These are phyloP conservation scores for Scheffersomyces lignicola DNA, from an alignment of 1,139 yeast species.

Conservation along the genomic window DNA sequence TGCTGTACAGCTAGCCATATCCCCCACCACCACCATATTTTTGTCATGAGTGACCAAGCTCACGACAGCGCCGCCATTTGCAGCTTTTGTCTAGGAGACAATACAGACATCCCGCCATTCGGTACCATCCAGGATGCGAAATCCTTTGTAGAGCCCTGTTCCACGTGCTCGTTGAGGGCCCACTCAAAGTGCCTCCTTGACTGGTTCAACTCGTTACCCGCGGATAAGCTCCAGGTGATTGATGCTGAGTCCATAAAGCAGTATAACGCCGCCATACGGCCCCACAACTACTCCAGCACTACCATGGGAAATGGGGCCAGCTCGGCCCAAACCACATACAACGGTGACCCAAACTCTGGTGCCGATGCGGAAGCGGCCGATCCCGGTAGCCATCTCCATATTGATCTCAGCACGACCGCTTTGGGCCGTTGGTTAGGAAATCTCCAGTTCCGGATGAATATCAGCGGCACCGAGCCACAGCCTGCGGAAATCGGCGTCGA, in stretches of 20 bases:
- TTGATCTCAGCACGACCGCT: slow-evolving; percentile 19
- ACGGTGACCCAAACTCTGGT: not conserved
- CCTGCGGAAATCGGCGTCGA: not conserved
- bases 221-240: slow-evolving; percentile 28
- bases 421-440: slow-evolving; percentile 19
- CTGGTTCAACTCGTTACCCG: slow-evolving; percentile 43
- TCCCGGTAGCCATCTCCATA: slow-evolving; percentile 17
- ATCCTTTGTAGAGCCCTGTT: slow-evolving; percentile 42
- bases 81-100: slow-evolving; percentile 44
- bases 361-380: slow-evolving; percentile 7
- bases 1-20: too few species aligned
- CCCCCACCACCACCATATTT: too few species aligned
- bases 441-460: slow-evolving; percentile 5
- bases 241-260: slow-evolving; percentile 15
- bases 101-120: slow-evolving; percentile 43
- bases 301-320: slow-evolving; percentile 1
- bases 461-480: not conserved
- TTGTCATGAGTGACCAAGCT: not conserved
- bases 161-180: slow-evolving; percentile 37
- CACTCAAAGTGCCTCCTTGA: slow-evolving; percentile 45
- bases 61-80: slow-evolving; percentile 19
- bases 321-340: not conserved
- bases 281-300: not conserved
- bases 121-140: slow-evolving; percentile 39
- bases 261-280: not conserved